Percentiles rank a stretch among this genome's conserved stretches.
phyloP scores from a whole-genome alignment of 2,329 filamentous ascomycete genomes.

The Cercospora sp. region DNA sequence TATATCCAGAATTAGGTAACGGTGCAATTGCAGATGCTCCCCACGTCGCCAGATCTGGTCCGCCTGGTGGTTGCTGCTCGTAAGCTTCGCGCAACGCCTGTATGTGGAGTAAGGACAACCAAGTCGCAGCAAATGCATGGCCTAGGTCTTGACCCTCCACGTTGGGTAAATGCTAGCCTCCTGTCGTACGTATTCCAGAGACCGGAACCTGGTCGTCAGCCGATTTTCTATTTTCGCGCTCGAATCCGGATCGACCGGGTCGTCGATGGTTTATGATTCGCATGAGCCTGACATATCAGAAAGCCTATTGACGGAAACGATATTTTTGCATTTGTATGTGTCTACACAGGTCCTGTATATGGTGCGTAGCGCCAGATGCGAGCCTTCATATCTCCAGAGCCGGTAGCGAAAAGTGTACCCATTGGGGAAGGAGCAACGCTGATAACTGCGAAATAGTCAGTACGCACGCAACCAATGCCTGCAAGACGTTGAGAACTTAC shows the following conservation, averaged over 20 bases:
- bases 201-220: background rate
- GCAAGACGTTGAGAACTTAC: conserved; percentile 44
- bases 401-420: conserved; percentile 88
- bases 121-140: background rate
- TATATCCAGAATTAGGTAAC: background rate
- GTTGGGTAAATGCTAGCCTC: background rate
- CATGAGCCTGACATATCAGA: background rate
- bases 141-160: background rate
- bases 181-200: background rate
- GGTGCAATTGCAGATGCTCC: background rate
- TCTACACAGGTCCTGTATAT: conserved; percentile 19
- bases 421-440: conserved; percentile 92
- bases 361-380: conserved; percentile 83
- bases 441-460: conserved; percentile 63
- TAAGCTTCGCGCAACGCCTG: background rate
- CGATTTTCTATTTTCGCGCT: background rate
- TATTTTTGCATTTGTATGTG: background rate
- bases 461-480: background rate
- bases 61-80: background rate
- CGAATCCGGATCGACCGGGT: background rate
- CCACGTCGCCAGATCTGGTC: background rate
- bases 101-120: background rate
- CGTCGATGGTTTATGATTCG: background rate
- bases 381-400: conserved; percentile 95
- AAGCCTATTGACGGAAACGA: background rate